Evolutionary conservation across 306 rosid genomes (phyloP), one percentile per base, ranked within the genome.

Genomic region (Castanospermum australe): DNA sequence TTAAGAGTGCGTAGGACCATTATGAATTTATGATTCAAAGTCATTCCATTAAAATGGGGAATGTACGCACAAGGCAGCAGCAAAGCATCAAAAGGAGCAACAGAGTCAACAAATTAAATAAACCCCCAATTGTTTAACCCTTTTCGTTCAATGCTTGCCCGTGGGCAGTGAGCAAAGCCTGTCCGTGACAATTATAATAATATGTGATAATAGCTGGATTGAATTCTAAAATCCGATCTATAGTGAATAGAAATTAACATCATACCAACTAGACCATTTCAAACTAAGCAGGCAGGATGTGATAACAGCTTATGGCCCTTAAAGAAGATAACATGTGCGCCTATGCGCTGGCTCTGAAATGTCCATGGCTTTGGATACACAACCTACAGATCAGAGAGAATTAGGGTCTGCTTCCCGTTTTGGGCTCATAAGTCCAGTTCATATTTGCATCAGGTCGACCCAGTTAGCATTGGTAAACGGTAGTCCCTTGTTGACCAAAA

Each of bases 11-110:
- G 21, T 22, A 51, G 65, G 17, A 50, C 25, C 73, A 57, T 73
- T 69, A 57, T 55, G 47, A 44, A 44, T 67, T 73, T 69, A 57
- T 55, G 47, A 44, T 67, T 67, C 57, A 67, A 4, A 42, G 61
- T 17, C 9, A 30, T 69, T 69, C 21, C 61, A 28, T n/a, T 9
- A 0, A 68, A 38, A 21, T 13, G 36, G 17, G 41, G 8, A 45
- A 10, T 28, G 44, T n/a, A 10, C 38, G 30, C 1, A 69, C 7
- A n/a, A 8, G 22, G 61, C 12, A 18, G 20, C 13, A 11, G 24
- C 57, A 51, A 24, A 30, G 1, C 12, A 67, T 20, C 1, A n/a
- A 18, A 50, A 24, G 48, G 42, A 18, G 63, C 35, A 54, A 25
- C 35, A 25, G 42, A 30, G 47, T 66, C 74, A 54, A 11, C 18